Base-by-base conservation (phyloP, 768 basidiomycete species). In the Podaxis sp. region DNA sequence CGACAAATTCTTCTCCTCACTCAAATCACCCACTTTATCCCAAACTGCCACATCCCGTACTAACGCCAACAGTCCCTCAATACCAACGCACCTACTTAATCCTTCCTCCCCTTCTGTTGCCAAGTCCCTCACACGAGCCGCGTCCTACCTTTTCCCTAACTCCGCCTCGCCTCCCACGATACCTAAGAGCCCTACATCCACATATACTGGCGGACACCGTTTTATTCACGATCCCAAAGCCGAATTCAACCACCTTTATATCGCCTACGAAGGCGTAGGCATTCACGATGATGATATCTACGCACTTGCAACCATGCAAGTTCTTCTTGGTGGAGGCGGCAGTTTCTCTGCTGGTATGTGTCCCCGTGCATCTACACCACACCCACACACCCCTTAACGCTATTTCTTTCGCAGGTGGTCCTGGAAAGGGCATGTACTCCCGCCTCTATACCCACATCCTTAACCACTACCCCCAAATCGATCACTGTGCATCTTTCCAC, bases 401-500 rank as follows among this genome's bases (percentile, higher is more conserved):
- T 38, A 57, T 55, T 60, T 58, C 67, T 57, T 40, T 55, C 57
- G 24, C 68, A 84, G 95, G 96, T 66, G 96, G 96, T 3, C 96
- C 96, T 2, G 96, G 96, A 15, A 99, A 99, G 79, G 96, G 96
- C 69, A 99, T 99, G 96, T 99, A 97, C 81, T 95, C 95, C 38
- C 89, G 96, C 26, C 78, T 98, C 30, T 98, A 99, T 79, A 96
- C 95, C 9, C 88, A 95, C 72, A 94, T 99, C 69, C 87, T 99
- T 63, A 98, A 99, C 74, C 90, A 93, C 71, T 93, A 95, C 79
- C 86, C 94, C 56, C 88, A 93, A 70, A 85, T 99, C 69, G 96
- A 99, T 74, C 93, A 95, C 74, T 98, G 96, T 74, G 89, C 92
- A 8, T 90, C 93, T 19, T 98, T 97, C 88, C 95, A 99, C 73